These are phyloP conservation scores for Chytriomyces sp. DNA, from an alignment of 192 early-diverging fungal species.

Conservation along the genomic window DNA sequence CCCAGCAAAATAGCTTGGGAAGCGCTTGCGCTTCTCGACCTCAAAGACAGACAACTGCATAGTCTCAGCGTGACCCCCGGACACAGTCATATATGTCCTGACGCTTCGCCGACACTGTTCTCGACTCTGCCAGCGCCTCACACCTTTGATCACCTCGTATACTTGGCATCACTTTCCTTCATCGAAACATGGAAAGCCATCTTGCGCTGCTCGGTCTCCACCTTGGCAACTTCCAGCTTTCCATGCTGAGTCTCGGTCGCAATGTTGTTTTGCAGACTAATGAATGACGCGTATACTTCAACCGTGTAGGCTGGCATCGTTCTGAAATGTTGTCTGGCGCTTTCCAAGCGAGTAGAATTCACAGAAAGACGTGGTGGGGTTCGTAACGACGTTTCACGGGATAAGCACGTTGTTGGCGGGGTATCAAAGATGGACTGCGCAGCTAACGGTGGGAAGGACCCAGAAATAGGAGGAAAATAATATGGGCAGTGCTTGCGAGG, in stretches of 20 bases:
- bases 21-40: constrained; percentile 49
- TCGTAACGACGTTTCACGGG: constrained; percentile 55
- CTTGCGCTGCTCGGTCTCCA: constrained; percentile 46
- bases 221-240: constrained; percentile 40
- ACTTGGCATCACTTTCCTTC: constrained; percentile 38
- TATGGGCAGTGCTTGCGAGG: constrained; percentile 84
- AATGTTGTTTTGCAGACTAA: constrained; percentile 49
- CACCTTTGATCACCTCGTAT: constrained; percentile 51
- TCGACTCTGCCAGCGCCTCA: constrained; percentile 43
- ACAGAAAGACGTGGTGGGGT: constrained; percentile 50
- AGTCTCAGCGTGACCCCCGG: constrained; percentile 42
- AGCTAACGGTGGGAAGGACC: too few species aligned
- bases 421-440: too few species aligned
- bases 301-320: constrained; percentile 49
- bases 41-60: constrained; percentile 47
- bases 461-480: too few species aligned
- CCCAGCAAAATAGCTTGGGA: constrained; percentile 49
- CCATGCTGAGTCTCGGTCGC: constrained; percentile 49
- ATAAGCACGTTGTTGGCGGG: constrained; percentile 55
- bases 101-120: too few species aligned
- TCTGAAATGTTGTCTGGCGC: constrained; percentile 43
- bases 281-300: too few species aligned
- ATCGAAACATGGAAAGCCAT: constrained; percentile 37
- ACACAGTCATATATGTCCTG: constrained; percentile 37
- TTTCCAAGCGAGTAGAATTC: constrained; percentile 53